phyloP scores from a whole-genome alignment of 2,329 filamentous ascomycete genomes.

The Xylariomycetidae sp. region DNA sequence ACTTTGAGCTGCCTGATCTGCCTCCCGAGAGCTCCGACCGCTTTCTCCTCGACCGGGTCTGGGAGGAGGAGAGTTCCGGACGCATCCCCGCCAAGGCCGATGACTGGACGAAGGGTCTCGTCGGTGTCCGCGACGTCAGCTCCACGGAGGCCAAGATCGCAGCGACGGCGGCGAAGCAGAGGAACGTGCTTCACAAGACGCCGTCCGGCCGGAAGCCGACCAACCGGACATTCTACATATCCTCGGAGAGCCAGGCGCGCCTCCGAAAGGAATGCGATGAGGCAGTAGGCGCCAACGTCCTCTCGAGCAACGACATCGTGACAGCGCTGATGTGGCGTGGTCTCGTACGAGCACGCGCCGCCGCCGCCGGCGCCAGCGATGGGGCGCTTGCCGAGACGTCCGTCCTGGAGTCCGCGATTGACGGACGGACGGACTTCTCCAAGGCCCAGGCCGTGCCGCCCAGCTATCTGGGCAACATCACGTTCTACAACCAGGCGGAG shows the following conservation, averaged over 20 bases:
- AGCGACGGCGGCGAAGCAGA: background rate
- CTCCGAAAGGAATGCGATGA: constrained; percentile 2
- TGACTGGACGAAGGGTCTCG: background rate
- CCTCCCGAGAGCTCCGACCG: constrained; percentile 4
- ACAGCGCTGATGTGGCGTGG: constrained; percentile 12
- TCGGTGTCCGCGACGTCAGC: background rate
- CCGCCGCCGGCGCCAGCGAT: constrained; percentile 1
- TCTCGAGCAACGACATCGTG: constrained; percentile 10
- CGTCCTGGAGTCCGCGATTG: constrained; percentile 3
- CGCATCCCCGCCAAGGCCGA: background rate
- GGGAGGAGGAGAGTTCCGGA: constrained; percentile 3
- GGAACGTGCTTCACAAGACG: no score
- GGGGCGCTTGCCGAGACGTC: background rate
- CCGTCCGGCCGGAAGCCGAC: constrained; percentile 1
- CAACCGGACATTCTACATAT: constrained; percentile 10
- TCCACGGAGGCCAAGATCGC: background rate
- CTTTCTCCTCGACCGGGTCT: constrained; percentile 5
- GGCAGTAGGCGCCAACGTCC: background rate
- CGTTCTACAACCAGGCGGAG: constrained; percentile 1
- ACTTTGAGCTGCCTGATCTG: background rate
- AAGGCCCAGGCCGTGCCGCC: constrained; percentile 5
- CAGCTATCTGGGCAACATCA: constrained; percentile 12
- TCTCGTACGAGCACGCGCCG: constrained; percentile 5
- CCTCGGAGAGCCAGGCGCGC: constrained; percentile 1
- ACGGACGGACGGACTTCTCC: constrained; percentile 9